Evolutionary conservation across 495 filamentous ascomycete species (phyloP).

Genomic region (Penicillium salamii): DNA sequence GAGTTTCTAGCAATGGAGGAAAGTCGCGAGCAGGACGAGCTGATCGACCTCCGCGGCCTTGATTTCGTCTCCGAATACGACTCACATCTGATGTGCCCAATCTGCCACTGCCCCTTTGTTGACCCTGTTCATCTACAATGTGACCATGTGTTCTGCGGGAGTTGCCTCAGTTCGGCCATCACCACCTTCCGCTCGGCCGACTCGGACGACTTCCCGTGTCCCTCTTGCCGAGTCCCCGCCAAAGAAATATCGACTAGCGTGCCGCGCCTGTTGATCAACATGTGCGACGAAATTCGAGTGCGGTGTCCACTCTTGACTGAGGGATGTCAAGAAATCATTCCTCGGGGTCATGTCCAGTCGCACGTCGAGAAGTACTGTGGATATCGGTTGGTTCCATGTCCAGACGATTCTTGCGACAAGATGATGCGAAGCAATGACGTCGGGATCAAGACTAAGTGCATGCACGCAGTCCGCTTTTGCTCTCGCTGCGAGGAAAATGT

Average conservation of each 20-base stretch:
- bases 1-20: conserved; percentile 37
- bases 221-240: conserved; percentile 44
- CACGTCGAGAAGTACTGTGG: conserved; percentile 76
- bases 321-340: conserved; percentile 62
- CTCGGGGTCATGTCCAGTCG: conserved; percentile 65
- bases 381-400: conserved; percentile 63
- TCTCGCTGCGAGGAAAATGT: conserved; percentile 51
- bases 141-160: conserved; percentile 72
- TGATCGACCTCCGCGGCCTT: conserved; percentile 64
- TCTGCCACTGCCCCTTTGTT: conserved; percentile 75
- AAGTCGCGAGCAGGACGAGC: conserved; percentile 24
- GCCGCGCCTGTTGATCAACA: conserved; percentile 54
- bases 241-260: conserved; percentile 38
- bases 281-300: conserved; percentile 75
- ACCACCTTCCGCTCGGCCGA: conserved; percentile 37
- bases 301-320: conserved; percentile 61
- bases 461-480: conserved; percentile 55
- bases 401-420: conserved; percentile 45
- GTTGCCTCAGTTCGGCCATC: conserved; percentile 64
- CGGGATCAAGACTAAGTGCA: conserved; percentile 42
- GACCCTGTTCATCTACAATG: conserved; percentile 70
- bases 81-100: conserved; percentile 77
- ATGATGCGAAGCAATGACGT: conserved; percentile 50
- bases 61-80: conserved; percentile 70
- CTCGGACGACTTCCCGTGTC: conserved; percentile 43